Conservation (phyloP, 139 green algal species). For the Chlamydomonas asymmetrica region DNA sequence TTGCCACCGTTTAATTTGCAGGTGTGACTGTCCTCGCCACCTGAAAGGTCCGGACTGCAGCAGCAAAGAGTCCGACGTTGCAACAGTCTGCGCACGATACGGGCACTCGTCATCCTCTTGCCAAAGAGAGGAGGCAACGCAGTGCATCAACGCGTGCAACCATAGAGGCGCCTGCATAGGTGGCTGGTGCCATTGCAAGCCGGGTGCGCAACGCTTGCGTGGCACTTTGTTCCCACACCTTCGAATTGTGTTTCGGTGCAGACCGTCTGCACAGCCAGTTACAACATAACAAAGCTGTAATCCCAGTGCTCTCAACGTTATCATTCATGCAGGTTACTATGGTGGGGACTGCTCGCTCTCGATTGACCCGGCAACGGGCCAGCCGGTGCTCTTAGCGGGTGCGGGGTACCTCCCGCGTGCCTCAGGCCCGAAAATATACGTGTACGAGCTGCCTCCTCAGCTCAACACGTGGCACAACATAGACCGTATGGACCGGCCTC, state of each 20-base stretch:
- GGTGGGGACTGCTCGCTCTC: constrained; percentile 40
- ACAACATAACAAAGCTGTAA: not conserved
- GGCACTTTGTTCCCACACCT: too few relatives aligned
- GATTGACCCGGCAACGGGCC: not conserved
- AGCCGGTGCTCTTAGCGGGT: constrained; percentile 27
- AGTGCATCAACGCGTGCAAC: constrained; percentile 43
- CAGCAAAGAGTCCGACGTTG: not conserved
- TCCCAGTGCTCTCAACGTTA: not conserved
- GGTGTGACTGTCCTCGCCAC: constrained; percentile 39
- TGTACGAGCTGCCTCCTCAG: constrained; percentile 42
- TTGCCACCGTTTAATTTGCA: too few relatives aligned
- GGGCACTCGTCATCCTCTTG: constrained; percentile 15
- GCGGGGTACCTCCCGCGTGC: constrained; percentile 15
- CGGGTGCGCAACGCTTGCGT: constrained; percentile 9
- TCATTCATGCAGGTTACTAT: constrained; percentile 24
- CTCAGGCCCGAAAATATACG: constrained; percentile 28
- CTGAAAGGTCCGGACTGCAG: constrained; percentile 23
- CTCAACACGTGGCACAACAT: constrained; percentile 14
- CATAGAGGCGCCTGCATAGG: constrained; percentile 16
- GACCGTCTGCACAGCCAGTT: too few relatives aligned
- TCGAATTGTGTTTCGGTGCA: too few relatives aligned
- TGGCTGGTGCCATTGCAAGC: constrained; percentile 34
- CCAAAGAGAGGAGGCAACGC: constrained; percentile 1
- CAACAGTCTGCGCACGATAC: not conserved
- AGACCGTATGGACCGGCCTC: constrained; percentile 21